Percentiles rank a stretch among this genome's conserved stretches.
These are phyloP conservation scores for Auricularia sp. DNA, from an alignment of 768 basidiomycete genomes.

Conservation along the genomic window DNA sequence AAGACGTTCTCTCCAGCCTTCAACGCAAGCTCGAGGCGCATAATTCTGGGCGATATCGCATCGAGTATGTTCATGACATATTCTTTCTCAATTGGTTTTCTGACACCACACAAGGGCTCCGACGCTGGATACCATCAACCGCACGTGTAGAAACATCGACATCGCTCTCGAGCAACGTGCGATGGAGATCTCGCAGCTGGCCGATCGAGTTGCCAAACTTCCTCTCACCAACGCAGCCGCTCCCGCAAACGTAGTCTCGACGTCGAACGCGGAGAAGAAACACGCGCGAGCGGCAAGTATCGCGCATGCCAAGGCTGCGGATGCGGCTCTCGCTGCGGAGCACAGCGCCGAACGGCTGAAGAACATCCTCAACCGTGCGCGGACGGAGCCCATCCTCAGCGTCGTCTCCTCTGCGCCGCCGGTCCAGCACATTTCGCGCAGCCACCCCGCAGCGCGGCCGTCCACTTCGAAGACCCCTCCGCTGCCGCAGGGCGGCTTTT, in stretches of 20 bases:
- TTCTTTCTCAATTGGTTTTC: background rate
- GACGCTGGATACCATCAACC: constrained; percentile 72
- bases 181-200: constrained; percentile 40
- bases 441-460: background rate
- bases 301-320: background rate
- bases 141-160: constrained; percentile 80
- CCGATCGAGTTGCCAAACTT: constrained; percentile 43
- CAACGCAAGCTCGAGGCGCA: constrained; percentile 60
- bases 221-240: constrained; percentile 16
- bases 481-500: background rate
- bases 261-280: constrained; percentile 22
- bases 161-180: constrained; percentile 53
- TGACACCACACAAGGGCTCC: constrained; percentile 48
- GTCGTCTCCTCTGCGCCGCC: constrained; percentile 3
- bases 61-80: constrained; percentile 39
- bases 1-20: constrained; percentile 55
- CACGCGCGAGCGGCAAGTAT: constrained; percentile 11
- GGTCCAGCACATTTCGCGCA: background rate
- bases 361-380: background rate
- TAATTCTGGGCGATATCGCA: constrained; percentile 46
- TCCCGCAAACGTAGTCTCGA: constrained; percentile 25
- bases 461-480: background rate
- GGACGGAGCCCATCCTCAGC: background rate
- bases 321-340: background rate
- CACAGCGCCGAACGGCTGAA: background rate